Conservation (phyloP, 495 filamentous ascomycete genomes). For the Viridothelium virens region DNA sequence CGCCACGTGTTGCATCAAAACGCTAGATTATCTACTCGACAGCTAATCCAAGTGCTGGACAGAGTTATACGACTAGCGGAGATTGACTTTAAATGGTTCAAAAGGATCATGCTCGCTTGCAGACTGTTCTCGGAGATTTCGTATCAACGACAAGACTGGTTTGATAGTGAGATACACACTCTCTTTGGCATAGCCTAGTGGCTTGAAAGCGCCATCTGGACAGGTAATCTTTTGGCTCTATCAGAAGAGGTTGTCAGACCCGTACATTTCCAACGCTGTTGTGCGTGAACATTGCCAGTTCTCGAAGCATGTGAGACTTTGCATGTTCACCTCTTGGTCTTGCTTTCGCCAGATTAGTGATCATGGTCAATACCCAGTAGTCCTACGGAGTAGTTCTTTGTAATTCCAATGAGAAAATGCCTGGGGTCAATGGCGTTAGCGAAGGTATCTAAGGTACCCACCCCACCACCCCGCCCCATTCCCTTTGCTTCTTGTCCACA, state of each 20-base stretch:
- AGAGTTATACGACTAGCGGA: conserved; percentile 75
- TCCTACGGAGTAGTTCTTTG: no score
- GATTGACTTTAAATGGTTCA: conserved; percentile 39
- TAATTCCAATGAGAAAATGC: not conserved
- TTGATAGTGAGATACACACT: conserved; percentile 67
- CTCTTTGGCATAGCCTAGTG: no score
- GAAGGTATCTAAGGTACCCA: not conserved
- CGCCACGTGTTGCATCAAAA: conserved; percentile 18
- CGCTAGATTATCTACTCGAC: conserved; percentile 70
- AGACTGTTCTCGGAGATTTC: conserved; percentile 54
- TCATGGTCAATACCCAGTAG: no score
- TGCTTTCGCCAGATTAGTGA: not conserved
- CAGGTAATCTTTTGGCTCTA: no score
- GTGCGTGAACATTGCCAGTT: no score
- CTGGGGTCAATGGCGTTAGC: not conserved
- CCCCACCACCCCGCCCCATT: not conserved
- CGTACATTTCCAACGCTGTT: no score
- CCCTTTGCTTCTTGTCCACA: not conserved
- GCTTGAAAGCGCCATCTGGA: no score
- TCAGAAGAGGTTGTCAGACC: no score
- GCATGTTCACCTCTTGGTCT: not conserved
- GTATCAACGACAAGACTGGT: conserved; percentile 49
- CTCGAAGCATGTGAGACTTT: not conserved
- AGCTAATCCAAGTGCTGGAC: conserved; percentile 49
- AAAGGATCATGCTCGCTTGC: conserved; percentile 52